Base-by-base conservation (phyloP, 208 protist genomes). In the Strigomonas culicis region DNA sequence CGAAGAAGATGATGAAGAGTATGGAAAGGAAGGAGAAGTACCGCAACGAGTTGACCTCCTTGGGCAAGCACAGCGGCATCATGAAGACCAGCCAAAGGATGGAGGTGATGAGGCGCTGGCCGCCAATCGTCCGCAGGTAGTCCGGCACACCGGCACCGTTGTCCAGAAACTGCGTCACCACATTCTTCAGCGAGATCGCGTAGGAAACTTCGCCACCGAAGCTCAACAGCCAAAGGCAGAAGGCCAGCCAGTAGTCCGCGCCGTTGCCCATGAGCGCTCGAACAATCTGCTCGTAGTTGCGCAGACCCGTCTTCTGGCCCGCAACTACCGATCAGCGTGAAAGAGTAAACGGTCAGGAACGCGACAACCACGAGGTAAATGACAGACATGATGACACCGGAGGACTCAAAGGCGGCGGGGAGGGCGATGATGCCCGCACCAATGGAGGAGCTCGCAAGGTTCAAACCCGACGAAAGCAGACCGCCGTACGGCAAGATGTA, bases 181-280 rank as follows among this genome's bases (percentile, higher is more conserved):
- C 49, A 51, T 86, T 77, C 1, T 74, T 71, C 22, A 89, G 24
- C 8, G 74, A 74, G 41, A 84, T 84, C 4, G 79, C 66, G 57
- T 90, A 94, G 21, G 80, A 46, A 21, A 94, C 63, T n/a, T 76
- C 72, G 13, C 77, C 71, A 53, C 81, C 82, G 30, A 88, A 89
- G 57, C 80, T 80, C 17, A 84, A 62, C 25, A 87, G 39, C 69
- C 65, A 86, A n/a, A 88, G 41, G 24, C 66, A 56, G 44, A 82
- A 68, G 15, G 73, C 80, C 11, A 88, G 36, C 41, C 87, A 79
- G 70, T 84, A 85, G 36, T 80, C 82, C 36, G 65, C 70, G 30
- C 75, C 67, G 8, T 31, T 56, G 39, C 88, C 84, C 25, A 92
- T 46, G 7, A 89, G 57, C 24, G 53, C 53, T 21, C 68, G 57